phyloP scores from a whole-genome alignment of 176 grass and related monocot genomes.

The Oryza nivara region DNA sequence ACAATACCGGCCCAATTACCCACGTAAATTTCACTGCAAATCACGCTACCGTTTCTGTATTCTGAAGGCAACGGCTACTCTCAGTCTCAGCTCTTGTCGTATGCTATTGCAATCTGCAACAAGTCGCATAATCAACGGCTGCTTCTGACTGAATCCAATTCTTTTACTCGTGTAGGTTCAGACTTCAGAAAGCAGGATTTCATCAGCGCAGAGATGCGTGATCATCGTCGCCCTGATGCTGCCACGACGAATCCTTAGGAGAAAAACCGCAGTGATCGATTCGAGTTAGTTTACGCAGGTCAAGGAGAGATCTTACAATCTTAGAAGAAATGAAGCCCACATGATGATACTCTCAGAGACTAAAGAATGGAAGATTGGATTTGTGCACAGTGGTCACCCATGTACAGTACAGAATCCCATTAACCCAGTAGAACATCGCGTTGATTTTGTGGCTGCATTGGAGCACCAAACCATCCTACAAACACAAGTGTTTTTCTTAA shows the following conservation, averaged over 20 bases:
- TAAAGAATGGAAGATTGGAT: neutral
- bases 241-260: neutral
- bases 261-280: neutral
- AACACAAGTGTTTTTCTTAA: no score
- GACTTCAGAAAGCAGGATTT: slow-evolving; percentile 6
- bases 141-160: slow-evolving; percentile 3
- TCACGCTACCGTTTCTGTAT: neutral
- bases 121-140: neutral
- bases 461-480: neutral
- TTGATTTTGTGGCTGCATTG: neutral
- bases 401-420: neutral
- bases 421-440: neutral
- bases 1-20: neutral
- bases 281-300: neutral
- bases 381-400: neutral
- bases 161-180: neutral
- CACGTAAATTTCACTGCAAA: neutral
- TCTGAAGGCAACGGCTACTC: slow-evolving; percentile 33
- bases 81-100: neutral
- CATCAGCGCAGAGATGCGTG: neutral
- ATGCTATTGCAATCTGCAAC: neutral
- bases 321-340: slow-evolving; percentile 13
- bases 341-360: neutral
- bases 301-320: slow-evolving; percentile 36
- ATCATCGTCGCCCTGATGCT: neutral